Conservation (phyloP, 768 basidiomycete species). For the Suillus spraguei region DNA sequence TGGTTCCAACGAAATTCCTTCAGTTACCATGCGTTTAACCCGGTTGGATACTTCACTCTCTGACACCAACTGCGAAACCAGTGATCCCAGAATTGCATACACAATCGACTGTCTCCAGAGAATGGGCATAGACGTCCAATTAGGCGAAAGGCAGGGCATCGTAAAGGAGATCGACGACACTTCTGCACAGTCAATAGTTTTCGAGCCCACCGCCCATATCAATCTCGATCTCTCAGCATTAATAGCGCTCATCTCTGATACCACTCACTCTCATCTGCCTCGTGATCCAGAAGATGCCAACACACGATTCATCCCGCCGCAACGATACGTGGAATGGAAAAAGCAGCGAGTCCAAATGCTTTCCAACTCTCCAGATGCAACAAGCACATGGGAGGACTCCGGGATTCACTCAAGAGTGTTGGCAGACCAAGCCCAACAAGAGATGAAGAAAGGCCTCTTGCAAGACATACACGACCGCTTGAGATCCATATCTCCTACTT, state of each 20-base stretch:
- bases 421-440: constrained; percentile 71
- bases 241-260: constrained; percentile 82
- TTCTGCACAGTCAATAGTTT: constrained; percentile 14
- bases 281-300: constrained; percentile 56
- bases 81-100: constrained; percentile 59
- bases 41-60: constrained; percentile 54
- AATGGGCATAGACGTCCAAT: constrained; percentile 67
- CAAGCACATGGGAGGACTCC: constrained; percentile 32
- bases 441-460: constrained; percentile 65
- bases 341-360: constrained; percentile 25
- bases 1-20: constrained; percentile 38
- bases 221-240: constrained; percentile 86
- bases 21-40: constrained; percentile 66
- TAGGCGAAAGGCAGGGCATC: constrained; percentile 54
- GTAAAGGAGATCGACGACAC: constrained; percentile 19
- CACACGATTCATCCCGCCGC: constrained; percentile 62
- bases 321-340: constrained; percentile 65
- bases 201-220: constrained; percentile 58
- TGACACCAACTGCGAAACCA: constrained; percentile 25
- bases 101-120: constrained; percentile 57
- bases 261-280: constrained; percentile 75
- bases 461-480: constrained; percentile 62
- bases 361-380: constrained; percentile 5
- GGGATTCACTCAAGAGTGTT: constrained; percentile 70
- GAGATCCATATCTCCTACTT: constrained; percentile 17